These are phyloP conservation scores for Kwoniella sp. DNA, from an alignment of 768 basidiomycete species.

Conservation along the genomic window DNA sequence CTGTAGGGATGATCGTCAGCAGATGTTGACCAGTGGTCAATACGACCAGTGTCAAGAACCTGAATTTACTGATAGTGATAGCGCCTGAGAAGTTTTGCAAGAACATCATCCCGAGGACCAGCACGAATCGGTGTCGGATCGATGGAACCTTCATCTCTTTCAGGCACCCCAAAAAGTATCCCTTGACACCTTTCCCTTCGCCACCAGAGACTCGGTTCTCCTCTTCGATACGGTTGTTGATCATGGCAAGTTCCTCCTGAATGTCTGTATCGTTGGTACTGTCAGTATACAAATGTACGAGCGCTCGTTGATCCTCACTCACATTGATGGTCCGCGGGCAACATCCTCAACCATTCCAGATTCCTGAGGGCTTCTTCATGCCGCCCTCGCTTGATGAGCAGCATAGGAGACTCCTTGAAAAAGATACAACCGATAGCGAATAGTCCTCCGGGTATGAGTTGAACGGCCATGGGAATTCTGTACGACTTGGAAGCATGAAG, in stretches of 20 bases:
- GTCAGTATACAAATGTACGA: neutral
- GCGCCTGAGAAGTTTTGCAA: slow-evolving; percentile 56
- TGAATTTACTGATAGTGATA: slow-evolving; percentile 53
- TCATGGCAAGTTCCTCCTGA: slow-evolving; percentile 34
- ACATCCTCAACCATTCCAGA: slow-evolving; percentile 48
- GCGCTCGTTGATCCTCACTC: neutral
- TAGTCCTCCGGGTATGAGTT: slow-evolving; percentile 67
- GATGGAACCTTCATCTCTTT: slow-evolving; percentile 23
- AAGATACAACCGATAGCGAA: slow-evolving; percentile 57
- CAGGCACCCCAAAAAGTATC: slow-evolving; percentile 31
- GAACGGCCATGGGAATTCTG: slow-evolving; percentile 55
- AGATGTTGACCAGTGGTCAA: neutral
- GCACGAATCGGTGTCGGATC: slow-evolving; percentile 38
- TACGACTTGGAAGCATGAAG: slow-evolving; percentile 30
- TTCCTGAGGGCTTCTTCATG: slow-evolving; percentile 50
- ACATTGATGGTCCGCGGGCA: slow-evolving; percentile 45
- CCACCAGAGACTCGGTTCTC: slow-evolving; percentile 15
- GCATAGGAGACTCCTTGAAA: slow-evolving; percentile 54
- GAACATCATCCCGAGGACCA: slow-evolving; percentile 21
- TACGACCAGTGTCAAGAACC: neutral
- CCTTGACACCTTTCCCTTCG: slow-evolving; percentile 28
- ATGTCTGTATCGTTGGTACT: slow-evolving; percentile 25
- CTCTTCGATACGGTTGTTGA: slow-evolving; percentile 13
- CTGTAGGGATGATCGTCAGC: neutral
- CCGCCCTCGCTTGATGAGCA: slow-evolving; percentile 30